These are phyloP conservation scores for Alternaria sp. DNA, from an alignment of 2,329 filamentous ascomycete species.

Conservation along the genomic window DNA sequence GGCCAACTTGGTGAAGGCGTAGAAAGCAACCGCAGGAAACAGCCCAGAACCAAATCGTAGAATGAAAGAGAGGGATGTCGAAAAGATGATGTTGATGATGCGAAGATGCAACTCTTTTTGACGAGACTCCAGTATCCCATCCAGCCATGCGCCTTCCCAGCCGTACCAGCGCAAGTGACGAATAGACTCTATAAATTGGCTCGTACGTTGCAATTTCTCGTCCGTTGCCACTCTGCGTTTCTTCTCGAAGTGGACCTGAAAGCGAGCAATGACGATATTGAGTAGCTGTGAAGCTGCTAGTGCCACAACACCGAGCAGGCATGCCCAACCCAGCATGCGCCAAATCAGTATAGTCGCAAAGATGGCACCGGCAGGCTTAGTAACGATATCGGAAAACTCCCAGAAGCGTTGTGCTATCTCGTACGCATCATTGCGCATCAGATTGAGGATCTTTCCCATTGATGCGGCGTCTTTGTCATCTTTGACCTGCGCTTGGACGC, in stretches of 20 bases:
- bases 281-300: constrained; percentile 73
- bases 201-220: constrained; percentile 78
- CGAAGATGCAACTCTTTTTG: constrained; percentile 72
- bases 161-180: constrained; percentile 83
- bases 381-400: constrained; percentile 81
- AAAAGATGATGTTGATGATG: constrained; percentile 70
- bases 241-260: constrained; percentile 74
- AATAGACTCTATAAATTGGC: constrained; percentile 87
- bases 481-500: constrained; percentile 36
- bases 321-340: constrained; percentile 81
- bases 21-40: constrained; percentile 84
- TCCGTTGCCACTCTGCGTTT: constrained; percentile 79
- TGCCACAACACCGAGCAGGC: constrained; percentile 75
- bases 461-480: constrained; percentile 69
- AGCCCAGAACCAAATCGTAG: constrained; percentile 76
- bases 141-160: constrained; percentile 81
- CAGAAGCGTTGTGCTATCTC: constrained; percentile 85
- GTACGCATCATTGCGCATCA: constrained; percentile 84
- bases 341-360: constrained; percentile 78
- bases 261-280: constrained; percentile 73
- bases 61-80: constrained; percentile 70
- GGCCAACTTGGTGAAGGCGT: constrained; percentile 78
- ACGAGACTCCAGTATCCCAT: constrained; percentile 72
- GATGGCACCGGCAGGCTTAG: constrained; percentile 78
- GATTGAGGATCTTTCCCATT: constrained; percentile 89